Evolutionary conservation across 208 protist species (phyloP).

Genomic region (Trichomonas gallinae): DNA sequence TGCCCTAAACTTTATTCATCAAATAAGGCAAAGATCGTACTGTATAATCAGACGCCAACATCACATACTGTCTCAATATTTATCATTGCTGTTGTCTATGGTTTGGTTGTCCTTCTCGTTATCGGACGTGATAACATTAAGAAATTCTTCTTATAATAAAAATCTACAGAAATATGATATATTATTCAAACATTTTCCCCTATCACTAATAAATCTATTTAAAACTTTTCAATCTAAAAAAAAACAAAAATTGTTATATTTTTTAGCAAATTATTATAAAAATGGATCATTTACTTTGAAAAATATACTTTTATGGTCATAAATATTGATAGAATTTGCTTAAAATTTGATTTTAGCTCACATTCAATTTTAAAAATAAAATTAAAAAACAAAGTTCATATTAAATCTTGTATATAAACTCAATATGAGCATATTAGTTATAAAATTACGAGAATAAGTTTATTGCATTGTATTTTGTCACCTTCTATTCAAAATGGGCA

Average conservation of each 20-base stretch:
- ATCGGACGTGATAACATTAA: not conserved
- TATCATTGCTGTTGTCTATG: not conserved
- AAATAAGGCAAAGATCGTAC: not conserved
- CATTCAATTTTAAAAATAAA: too few species aligned
- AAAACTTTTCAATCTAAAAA: not conserved
- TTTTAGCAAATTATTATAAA: too few species aligned
- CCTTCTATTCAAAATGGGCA: too few species aligned
- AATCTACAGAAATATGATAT: not conserved
- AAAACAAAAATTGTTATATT: not conserved
- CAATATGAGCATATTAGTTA: too few species aligned
- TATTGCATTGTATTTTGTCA: too few species aligned
- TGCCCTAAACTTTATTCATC: not conserved
- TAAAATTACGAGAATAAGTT: too few species aligned
- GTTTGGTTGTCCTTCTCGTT: not conserved
- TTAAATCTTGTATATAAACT: too few species aligned
- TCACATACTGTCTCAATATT: not conserved
- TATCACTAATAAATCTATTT: not conserved
- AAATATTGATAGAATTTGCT: too few species aligned
- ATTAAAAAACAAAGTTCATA: too few species aligned
- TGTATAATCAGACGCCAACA: not conserved
- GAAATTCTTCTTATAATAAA: not conserved
- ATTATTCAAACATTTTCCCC: not conserved
- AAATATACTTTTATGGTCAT: too few species aligned
- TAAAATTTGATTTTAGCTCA: too few species aligned
- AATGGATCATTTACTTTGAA: too few species aligned